These are phyloP conservation scores for Maudiozyma pseudohumilis DNA, from an alignment of 805 yeast species.

Conservation along the genomic window DNA sequence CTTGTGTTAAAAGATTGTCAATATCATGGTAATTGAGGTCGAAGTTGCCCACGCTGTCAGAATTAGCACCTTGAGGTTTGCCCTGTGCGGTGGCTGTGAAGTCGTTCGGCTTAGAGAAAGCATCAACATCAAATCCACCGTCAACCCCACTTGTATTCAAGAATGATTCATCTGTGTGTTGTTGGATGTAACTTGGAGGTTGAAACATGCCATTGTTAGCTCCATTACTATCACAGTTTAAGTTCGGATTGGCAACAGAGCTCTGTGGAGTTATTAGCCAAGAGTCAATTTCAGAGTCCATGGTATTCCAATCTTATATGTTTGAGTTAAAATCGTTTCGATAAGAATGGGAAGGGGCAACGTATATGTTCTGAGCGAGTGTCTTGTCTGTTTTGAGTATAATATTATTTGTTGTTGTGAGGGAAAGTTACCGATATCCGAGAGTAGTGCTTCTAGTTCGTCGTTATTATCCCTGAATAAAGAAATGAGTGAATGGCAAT, in stretches of 20 bases:
- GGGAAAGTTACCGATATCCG: too few species aligned
- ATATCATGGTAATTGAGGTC: conserved; percentile 43
- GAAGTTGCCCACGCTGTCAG: conserved; percentile 11
- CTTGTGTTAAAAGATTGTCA: conserved; percentile 47
- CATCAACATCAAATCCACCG: not conserved
- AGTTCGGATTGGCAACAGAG: conserved; percentile 1
- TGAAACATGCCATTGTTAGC: not conserved
- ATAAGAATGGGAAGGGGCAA: not conserved
- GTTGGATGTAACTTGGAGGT: not conserved
- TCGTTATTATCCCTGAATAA: too few species aligned
- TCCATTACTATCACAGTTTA: not conserved
- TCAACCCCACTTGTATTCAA: not conserved
- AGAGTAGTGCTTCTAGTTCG: too few species aligned
- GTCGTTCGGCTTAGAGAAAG: not conserved
- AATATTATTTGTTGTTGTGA: too few species aligned
- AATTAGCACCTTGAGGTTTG: not conserved
- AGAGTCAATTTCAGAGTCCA: conserved; percentile 6
- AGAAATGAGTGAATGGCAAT: too few species aligned
- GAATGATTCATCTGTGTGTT: not conserved
- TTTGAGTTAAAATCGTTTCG: too few species aligned
- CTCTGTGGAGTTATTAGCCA: conserved; percentile 16
- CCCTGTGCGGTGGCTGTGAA: not conserved
- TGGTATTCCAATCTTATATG: too few species aligned
- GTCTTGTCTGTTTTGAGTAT: too few species aligned
- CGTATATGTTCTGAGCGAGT: too few species aligned